Evolutionary conservation across 2,329 filamentous ascomycete genomes (phyloP).

Genomic region (Pezicula carpinea): DNA sequence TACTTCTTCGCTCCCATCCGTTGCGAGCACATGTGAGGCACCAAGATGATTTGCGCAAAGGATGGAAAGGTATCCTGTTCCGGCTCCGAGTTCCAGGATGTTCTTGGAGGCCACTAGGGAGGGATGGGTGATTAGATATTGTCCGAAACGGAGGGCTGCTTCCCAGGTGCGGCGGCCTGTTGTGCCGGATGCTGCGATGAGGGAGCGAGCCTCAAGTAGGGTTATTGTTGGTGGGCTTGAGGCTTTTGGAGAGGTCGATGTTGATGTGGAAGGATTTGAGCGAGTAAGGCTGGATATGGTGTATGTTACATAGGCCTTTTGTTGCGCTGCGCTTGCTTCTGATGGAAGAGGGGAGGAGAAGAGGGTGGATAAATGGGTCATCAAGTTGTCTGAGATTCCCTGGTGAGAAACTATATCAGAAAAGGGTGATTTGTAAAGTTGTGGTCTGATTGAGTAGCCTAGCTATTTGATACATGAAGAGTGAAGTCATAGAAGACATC

Average conservation of each 20-base stretch:
- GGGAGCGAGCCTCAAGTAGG: slow-evolving; percentile 62
- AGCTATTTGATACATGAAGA: no score
- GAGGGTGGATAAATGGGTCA: slow-evolving; percentile 61
- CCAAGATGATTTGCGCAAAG: slow-evolving; percentile 65
- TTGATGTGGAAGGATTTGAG: neutral
- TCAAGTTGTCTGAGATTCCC: slow-evolving; percentile 81
- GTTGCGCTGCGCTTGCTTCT: slow-evolving; percentile 62
- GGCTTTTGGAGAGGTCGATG: neutral
- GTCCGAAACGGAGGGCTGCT: slow-evolving; percentile 68
- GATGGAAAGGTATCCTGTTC: slow-evolving; percentile 72
- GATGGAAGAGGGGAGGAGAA: slow-evolving; percentile 60
- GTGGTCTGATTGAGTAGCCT: neutral
- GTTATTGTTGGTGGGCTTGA: slow-evolving; percentile 41
- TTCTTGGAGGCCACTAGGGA: slow-evolving; percentile 44
- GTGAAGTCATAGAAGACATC: no score
- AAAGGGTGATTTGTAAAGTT: slow-evolving; percentile 4
- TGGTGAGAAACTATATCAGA: slow-evolving; percentile 36
- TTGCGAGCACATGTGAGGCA: slow-evolving; percentile 57
- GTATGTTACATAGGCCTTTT: slow-evolving; percentile 73
- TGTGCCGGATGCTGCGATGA: slow-evolving; percentile 67
- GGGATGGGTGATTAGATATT: slow-evolving; percentile 50
- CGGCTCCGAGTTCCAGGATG: slow-evolving; percentile 69
- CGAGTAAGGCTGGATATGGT: slow-evolving; percentile 20
- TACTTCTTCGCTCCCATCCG: slow-evolving; percentile 71
- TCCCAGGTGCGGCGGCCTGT: slow-evolving; percentile 81